These are phyloP conservation scores for Tetrahymena malaccensis DNA, from an alignment of 73 alveolate species.

Conservation along the genomic window DNA sequence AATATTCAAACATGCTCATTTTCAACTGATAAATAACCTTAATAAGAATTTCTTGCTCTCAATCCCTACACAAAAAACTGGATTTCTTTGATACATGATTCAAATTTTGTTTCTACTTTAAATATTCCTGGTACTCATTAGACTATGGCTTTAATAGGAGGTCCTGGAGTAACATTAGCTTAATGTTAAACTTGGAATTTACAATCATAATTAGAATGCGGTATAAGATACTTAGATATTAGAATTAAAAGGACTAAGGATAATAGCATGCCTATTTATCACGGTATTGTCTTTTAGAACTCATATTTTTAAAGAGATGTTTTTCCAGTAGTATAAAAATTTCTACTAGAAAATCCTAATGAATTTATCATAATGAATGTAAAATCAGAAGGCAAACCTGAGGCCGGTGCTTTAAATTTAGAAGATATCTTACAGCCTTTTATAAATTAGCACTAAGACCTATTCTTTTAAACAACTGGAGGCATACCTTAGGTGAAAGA, in stretches of 20 bases:
- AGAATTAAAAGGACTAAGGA: background rate
- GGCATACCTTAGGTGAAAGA: background rate
- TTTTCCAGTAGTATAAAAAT: background rate
- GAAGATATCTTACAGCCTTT: background rate
- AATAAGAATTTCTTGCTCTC: background rate
- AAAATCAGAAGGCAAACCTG: background rate
- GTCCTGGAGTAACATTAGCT: background rate
- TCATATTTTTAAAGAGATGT: background rate
- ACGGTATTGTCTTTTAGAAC: background rate
- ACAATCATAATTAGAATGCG: background rate
- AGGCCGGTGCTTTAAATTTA: background rate
- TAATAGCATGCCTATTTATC: background rate
- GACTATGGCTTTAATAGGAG: background rate
- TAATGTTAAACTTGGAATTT: background rate
- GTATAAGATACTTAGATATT: background rate
- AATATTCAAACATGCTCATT: background rate
- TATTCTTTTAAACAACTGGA: background rate
- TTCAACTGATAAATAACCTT: background rate
- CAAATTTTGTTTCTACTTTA: background rate
- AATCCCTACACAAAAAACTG: background rate
- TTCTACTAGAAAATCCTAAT: background rate
- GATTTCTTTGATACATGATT: background rate
- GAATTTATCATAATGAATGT: background rate
- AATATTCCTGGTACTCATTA: background rate
- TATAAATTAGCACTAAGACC: background rate